Percentiles rank a stretch among this genome's conserved stretches.
These are phyloP conservation scores for Neurospora sp. DNA, from an alignment of 495 filamentous ascomycete species.

Conservation along the genomic window DNA sequence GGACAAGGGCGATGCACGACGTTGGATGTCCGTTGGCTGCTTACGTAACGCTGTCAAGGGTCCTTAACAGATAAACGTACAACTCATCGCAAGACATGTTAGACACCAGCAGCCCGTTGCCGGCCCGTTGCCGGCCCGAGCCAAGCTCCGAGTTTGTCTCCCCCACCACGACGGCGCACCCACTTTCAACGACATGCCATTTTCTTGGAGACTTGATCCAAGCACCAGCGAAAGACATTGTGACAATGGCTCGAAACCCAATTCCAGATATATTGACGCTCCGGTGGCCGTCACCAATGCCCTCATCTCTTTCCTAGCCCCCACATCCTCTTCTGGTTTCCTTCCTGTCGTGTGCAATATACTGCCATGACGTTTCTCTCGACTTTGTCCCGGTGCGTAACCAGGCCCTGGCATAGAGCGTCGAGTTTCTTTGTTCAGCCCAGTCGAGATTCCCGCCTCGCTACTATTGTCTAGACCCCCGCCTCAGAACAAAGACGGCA, in stretches of 20 bases:
- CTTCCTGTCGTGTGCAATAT: not conserved
- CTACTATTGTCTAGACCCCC: not conserved
- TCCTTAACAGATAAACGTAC: not conserved
- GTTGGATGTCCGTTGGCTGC: not conserved
- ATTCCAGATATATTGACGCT: not conserved
- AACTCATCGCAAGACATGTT: not conserved
- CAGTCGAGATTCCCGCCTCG: not conserved
- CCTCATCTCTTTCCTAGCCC: not conserved
- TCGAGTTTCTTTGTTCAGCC: not conserved
- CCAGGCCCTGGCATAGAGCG: not conserved
- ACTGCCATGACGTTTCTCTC: not conserved
- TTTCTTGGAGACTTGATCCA: not conserved
- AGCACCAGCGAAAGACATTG: not conserved
- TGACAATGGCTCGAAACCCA: not conserved
- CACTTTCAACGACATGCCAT: not conserved
- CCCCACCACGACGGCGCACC: not conserved
- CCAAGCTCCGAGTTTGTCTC: not conserved
- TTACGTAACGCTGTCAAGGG: not conserved
- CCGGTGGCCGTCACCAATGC: not conserved
- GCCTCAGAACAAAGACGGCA: not conserved
- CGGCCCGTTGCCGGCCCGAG: not conserved
- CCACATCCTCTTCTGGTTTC: not conserved
- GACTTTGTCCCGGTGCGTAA: not conserved
- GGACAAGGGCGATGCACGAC: too few species aligned
- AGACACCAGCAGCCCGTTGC: not conserved